phyloP scores from a whole-genome alignment of 306 rosid genomes.

The Cyclanthera cordifolia region DNA sequence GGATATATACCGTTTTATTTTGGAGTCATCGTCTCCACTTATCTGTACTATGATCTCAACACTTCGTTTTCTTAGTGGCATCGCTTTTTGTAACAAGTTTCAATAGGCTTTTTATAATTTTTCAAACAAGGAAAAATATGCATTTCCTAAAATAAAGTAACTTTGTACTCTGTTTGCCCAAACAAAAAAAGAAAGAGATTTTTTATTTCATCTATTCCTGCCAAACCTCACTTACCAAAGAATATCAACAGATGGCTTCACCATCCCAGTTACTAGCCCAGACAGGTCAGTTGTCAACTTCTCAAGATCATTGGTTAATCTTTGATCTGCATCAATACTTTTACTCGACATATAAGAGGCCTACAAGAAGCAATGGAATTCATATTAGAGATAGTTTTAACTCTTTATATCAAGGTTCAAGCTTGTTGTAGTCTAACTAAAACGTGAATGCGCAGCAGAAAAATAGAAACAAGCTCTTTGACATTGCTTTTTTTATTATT shows the following conservation, averaged over 20 bases:
- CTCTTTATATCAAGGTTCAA: conserved; percentile 1
- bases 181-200: neutral
- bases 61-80: neutral
- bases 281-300: conserved; percentile 81
- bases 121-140: too few relatives aligned
- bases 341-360: conserved; percentile 82
- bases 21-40: too few relatives aligned
- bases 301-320: conserved; percentile 87
- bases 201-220: neutral
- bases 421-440: conserved; percentile 4
- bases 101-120: too few relatives aligned
- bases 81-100: too few relatives aligned
- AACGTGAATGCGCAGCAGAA: conserved; percentile 6
- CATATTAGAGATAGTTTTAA: neutral
- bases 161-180: neutral
- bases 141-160: neutral
- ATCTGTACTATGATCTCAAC: too few relatives aligned
- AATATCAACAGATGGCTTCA: conserved; percentile 92
- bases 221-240: conserved; percentile 54
- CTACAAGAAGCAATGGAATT: conserved; percentile 34
- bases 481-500: too few relatives aligned
- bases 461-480: too few relatives aligned
- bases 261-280: conserved; percentile 92
- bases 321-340: conserved; percentile 87
- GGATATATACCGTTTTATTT: too few relatives aligned